Base-by-base conservation (phyloP, 176 grass and related monocot genomes). In the Saccharum officinarum region DNA sequence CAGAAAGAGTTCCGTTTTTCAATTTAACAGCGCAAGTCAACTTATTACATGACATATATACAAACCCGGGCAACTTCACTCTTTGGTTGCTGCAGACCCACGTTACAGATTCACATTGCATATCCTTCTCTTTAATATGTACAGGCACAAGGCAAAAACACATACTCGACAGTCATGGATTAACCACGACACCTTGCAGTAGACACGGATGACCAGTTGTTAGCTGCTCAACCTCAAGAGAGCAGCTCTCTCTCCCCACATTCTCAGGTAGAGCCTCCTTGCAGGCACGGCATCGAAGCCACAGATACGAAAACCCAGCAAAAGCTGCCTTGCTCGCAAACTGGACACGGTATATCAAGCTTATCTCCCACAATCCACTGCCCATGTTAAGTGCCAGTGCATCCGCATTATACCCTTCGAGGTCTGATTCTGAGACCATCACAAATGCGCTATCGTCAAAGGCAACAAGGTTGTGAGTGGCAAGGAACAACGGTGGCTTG, bases 361-460 rank as follows among this genome's bases (percentile, higher is more conserved):
- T 95, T 85, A 98, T 89, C 54, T 98, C 93, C 76, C 89, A 93
- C 42, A 94, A 33, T 30, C 82, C 59, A 72, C 76, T 97, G n/a
- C 87, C 89, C 71, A 87, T 25, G 14, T 80, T 86, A 50, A 76
- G 50, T 23, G 78, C 64, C 78, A 88, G 55, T 2, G 65, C 9
- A 66, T 89, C 78, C 1, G 49, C 74, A 42, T 82, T 79, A 57
- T 98, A 98, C 70, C 92, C 97, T 63, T 98, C 90, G 0, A 96
- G 77, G 79, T 98, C 97, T 60, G 97, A 91, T 87, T 90, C 69
- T 46, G 93, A 94, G 67, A 98, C 87, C 80, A 98, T 80, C 41
- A 91, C 89, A 10, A 91, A 99, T 49, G 97, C 84, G 78, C 74
- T 86, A 28, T 99, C 93, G 34, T 99, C 90, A 10, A 99, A 91